These are phyloP conservation scores for Podaxis sp. DNA, from an alignment of 768 basidiomycete genomes.

Conservation along the genomic window DNA sequence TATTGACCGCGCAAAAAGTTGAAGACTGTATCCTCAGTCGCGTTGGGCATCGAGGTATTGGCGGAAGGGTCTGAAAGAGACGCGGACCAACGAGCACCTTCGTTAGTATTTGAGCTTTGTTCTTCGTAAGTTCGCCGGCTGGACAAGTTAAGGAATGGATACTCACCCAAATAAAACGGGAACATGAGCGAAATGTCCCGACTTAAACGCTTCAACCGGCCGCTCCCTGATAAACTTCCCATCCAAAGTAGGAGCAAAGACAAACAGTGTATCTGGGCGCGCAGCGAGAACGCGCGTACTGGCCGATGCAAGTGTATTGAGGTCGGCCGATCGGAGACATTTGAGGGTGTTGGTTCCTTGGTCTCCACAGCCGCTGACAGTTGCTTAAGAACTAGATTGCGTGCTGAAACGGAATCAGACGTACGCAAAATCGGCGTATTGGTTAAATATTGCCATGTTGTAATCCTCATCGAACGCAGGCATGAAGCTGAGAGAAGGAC, in stretches of 20 bases:
- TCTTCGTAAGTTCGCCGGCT: neutral
- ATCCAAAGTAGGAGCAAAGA: constrained; percentile 36
- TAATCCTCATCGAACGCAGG: constrained; percentile 30
- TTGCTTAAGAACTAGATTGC: neutral
- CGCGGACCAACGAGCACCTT: constrained; percentile 37
- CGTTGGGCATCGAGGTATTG: constrained; percentile 34
- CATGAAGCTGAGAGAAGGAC: constrained; percentile 34
- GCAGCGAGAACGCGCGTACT: constrained; percentile 25
- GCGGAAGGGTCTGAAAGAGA: constrained; percentile 27
- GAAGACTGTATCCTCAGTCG: constrained; percentile 34
- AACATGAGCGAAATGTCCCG: constrained; percentile 32
- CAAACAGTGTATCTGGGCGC: constrained; percentile 28
- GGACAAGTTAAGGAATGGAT: neutral
- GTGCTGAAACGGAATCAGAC: constrained; percentile 8
- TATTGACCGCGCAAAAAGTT: constrained; percentile 39
- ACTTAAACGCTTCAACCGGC: constrained; percentile 35
- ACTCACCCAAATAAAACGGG: constrained; percentile 33
- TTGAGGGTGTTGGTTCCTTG: constrained; percentile 20
- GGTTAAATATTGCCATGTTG: constrained; percentile 28
- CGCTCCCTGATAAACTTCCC: constrained; percentile 28
- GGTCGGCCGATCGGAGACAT: constrained; percentile 29
- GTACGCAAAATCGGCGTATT: constrained; percentile 33
- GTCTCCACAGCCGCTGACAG: constrained; percentile 22
- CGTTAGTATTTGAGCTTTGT: constrained; percentile 32
- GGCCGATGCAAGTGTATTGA: constrained; percentile 25